Conservation (phyloP, 2,329 filamentous ascomycete genomes). For the Fusarium mangiferae region DNA sequence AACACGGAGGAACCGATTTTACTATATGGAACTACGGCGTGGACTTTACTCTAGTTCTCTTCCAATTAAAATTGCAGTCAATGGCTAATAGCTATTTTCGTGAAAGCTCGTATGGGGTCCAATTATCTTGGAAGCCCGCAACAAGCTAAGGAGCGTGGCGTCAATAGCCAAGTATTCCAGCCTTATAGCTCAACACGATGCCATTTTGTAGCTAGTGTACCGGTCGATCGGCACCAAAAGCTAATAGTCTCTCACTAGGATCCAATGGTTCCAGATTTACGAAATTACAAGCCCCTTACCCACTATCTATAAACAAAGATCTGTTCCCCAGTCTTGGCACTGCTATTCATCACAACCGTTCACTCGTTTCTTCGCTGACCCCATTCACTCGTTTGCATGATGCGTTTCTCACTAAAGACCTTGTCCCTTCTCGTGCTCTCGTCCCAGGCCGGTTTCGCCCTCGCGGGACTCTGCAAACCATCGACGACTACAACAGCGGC, state of each 20-base stretch:
- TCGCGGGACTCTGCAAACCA: background rate
- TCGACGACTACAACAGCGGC: background rate
- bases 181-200: background rate
- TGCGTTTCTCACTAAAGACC: fast-evolving
- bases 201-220: background rate
- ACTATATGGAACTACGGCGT: fast-evolving
- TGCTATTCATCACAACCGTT: background rate
- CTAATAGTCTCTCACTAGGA: background rate
- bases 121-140: background rate
- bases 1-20: background rate
- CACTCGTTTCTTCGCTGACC: too few species aligned
- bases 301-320: background rate
- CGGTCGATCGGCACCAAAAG: background rate
- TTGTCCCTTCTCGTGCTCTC: fast-evolving
- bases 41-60: background rate
- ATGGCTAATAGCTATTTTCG: background rate
- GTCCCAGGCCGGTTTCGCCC: background rate
- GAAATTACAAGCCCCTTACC: background rate
- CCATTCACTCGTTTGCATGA: fast-evolving
- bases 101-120: fast-evolving
- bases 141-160: background rate
- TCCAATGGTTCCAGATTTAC: background rate
- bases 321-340: background rate
- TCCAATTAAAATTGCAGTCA: too few species aligned
- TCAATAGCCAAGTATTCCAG: background rate